Evolutionary conservation across 345 rosid species (phyloP).

Genomic region (Arabidopsis arenosa): DNA sequence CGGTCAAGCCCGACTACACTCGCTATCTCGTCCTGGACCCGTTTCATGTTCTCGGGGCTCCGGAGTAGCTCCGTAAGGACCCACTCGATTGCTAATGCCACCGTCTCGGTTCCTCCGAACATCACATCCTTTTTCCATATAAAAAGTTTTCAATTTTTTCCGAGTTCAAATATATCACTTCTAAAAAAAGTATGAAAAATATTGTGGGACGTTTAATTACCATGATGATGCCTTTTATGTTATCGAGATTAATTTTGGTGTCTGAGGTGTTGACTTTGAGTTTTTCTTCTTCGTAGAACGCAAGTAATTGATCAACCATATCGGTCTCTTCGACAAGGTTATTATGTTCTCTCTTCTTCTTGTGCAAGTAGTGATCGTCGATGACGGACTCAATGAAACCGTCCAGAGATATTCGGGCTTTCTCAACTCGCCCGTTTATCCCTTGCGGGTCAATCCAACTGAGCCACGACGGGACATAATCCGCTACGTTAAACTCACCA

Average conservation of each 20-base stretch:
- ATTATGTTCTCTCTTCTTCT: slow-evolving; percentile 30
- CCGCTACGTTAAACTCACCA: slow-evolving; percentile 78
- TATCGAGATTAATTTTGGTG: slow-evolving; percentile 59
- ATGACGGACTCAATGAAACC: slow-evolving; percentile 70
- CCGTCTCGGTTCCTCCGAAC: slow-evolving; percentile 77
- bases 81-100: slow-evolving; percentile 80
- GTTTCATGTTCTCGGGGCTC: slow-evolving; percentile 56
- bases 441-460: slow-evolving; percentile 66
- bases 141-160: neutral
- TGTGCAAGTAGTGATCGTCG: slow-evolving; percentile 64
- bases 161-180: neutral
- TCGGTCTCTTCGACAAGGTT: slow-evolving; percentile 46
- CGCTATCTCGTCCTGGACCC: slow-evolving; percentile 62
- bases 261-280: slow-evolving; percentile 51
- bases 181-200: neutral
- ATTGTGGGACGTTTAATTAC: slow-evolving; percentile 39
- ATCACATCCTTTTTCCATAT: slow-evolving; percentile 37
- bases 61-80: slow-evolving; percentile 61
- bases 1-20: slow-evolving; percentile 60
- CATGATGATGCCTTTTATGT: slow-evolving; percentile 91
- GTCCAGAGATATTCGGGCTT: slow-evolving; percentile 64
- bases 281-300: slow-evolving; percentile 60
- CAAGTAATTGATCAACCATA: slow-evolving; percentile 85
- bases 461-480: slow-evolving; percentile 64
- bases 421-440: slow-evolving; percentile 53